Percentiles rank a stretch among this genome's conserved stretches.
Conservation (phyloP, 345 rosid species). For the Acer saccharum region DNA sequence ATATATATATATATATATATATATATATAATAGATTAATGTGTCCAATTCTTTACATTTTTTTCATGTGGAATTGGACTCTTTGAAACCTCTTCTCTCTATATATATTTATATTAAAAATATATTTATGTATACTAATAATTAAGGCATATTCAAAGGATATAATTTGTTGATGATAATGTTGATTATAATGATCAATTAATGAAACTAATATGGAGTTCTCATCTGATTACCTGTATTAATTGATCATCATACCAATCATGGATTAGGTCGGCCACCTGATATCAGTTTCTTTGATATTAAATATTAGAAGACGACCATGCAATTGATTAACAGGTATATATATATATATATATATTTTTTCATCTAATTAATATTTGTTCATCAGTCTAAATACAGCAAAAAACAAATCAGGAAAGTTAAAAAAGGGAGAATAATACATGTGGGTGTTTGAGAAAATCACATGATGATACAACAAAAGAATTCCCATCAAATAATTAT, state of each 20-base stretch:
- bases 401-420: too few species aligned
- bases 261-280: conserved; percentile 23
- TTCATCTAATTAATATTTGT: too few species aligned
- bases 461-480: conserved; percentile 28
- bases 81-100: too few species aligned
- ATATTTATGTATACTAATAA: too few species aligned
- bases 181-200: background rate
- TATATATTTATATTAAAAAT: too few species aligned
- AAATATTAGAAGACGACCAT: background rate
- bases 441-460: conserved; percentile 38
- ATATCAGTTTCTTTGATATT: background rate
- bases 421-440: conserved; percentile 13
- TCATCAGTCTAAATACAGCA: too few species aligned
- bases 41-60: too few species aligned
- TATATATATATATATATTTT: too few species aligned
- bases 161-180: background rate
- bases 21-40: too few species aligned
- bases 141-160: conserved; percentile 17
- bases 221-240: conserved; percentile 13
- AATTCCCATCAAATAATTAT: background rate
- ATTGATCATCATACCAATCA: conserved; percentile 17
- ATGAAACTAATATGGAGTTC: conserved; percentile 11
- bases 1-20: too few species aligned
- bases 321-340: background rate
- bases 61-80: too few species aligned